Evolutionary conservation across 2,329 filamentous ascomycete genomes (phyloP), one percentile per base, ranked within the genome.

Genomic region (Pseudogymnoascus sp.): DNA sequence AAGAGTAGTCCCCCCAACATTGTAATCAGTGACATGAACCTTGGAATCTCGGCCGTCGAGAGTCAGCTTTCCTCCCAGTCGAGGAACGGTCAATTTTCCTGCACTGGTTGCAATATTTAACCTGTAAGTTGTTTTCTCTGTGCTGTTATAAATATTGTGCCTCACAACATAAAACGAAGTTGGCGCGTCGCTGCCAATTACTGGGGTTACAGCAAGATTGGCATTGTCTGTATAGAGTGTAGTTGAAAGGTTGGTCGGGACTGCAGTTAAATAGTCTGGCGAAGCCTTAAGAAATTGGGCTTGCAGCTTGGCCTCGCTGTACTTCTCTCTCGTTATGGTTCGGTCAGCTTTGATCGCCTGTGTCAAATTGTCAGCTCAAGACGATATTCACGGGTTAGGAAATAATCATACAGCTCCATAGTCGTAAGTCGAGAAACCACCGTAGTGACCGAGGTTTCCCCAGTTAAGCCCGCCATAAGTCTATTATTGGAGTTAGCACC

Each of bases 391-490:
- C 10, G n/a, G 29, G 27, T 12, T 9, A 31, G 27, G 29, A 21
- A n/a, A 15, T 33, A 21, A 33, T 12, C 48, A 55, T 55, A 55
- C 79, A 5, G 80, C 82, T 66, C 86, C 86, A 68, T 55, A 55
- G 48, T 87, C 79, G 41, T 81, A 80, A 0, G 78, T 79, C 0
- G 79, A 82, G 64, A 85, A 84, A 9, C 79, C 82, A 4, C 83
- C 84, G 3, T 86, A 82, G 65, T 90, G 83, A 0, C 88, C 87
- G 4, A 90, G 73, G 63, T 90, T 91, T 0, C 89, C 89, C 89
- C 89, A 92, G 71, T 92, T 93, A 0, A 89, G 91, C 4, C 89
- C 89, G 10, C 90, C 89, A 65, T 81, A 92, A 0, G 82, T 55
- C 48, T 55, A 55, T 13, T 82, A 86, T 82, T 85, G 33, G 1